These are phyloP conservation scores for Botrytis deweyae DNA, from an alignment of 2,329 filamentous ascomycete species.

Conservation along the genomic window DNA sequence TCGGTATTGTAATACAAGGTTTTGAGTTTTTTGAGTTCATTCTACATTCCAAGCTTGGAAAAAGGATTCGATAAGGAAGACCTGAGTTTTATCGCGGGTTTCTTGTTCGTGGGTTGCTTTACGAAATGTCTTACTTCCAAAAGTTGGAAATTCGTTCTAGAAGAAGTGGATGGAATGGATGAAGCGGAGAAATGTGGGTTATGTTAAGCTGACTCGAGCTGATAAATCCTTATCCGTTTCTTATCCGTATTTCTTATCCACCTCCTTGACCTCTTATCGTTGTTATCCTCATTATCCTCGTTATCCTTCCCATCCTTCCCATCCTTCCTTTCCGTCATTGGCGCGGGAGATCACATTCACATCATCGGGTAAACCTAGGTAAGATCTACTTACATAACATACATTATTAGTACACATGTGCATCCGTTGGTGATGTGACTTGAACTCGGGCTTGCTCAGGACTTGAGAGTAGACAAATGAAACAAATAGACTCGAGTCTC, in stretches of 20 bases:
- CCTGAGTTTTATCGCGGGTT: slow-evolving; percentile 15
- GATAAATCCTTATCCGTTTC: slow-evolving; percentile 6
- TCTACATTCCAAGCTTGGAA: background rate
- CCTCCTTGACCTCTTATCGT: background rate
- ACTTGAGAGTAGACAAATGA: background rate
- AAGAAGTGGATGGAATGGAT: background rate
- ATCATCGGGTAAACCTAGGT: background rate
- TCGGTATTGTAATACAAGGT: background rate
- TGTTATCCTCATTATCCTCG: background rate
- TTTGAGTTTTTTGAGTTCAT: background rate
- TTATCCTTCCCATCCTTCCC: background rate
- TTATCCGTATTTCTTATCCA: background rate
- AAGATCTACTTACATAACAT: background rate
- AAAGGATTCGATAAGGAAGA: background rate
- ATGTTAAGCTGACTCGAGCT: background rate
- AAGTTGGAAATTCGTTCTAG: slow-evolving; percentile 2
- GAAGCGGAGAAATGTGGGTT: background rate
- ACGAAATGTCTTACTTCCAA: background rate
- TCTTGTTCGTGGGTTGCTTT: background rate
- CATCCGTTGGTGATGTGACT: background rate
- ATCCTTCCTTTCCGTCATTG: background rate
- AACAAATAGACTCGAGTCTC: background rate
- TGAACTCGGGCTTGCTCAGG: slow-evolving; percentile 8
- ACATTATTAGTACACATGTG: background rate
- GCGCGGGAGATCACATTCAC: background rate